A percentile compares a stretch with the other conserved stretches of the same genome.
These are phyloP conservation scores for Leccinum subgranulosum DNA, from an alignment of 768 basidiomycete genomes.

Conservation along the genomic window DNA sequence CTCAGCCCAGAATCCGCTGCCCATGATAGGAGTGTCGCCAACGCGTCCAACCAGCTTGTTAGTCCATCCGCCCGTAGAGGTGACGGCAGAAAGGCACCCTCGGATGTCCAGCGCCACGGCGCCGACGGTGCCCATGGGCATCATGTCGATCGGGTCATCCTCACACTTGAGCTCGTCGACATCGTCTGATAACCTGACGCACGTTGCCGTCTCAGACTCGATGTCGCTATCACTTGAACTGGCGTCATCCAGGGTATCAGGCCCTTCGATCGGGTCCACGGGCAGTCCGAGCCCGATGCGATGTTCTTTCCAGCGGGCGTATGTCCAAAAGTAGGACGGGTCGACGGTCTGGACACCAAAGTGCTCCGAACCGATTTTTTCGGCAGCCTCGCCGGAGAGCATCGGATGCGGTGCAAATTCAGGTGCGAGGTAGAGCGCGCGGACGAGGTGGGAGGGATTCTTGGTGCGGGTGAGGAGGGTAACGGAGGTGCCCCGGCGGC, in stretches of 20 bases:
- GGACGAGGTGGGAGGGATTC: constrained; percentile 72
- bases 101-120: constrained; percentile 75
- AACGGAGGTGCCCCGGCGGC: constrained; percentile 60
- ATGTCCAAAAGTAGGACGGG: constrained; percentile 77
- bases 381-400: constrained; percentile 64
- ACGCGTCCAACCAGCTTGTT: constrained; percentile 82
- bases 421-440: constrained; percentile 70
- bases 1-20: constrained; percentile 81
- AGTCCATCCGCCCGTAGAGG: constrained; percentile 79
- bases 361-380: constrained; percentile 49
- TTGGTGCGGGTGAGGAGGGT: constrained; percentile 64
- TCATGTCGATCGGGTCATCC: constrained; percentile 43
- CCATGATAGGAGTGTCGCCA: constrained; percentile 82
- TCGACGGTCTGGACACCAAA: constrained; percentile 61
- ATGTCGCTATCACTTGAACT: constrained; percentile 1
- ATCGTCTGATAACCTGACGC: constrained; percentile 15
- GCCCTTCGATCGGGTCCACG: constrained; percentile 52
- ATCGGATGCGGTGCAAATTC: constrained; percentile 61
- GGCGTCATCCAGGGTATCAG: constrained; percentile 1
- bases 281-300: constrained; percentile 70
- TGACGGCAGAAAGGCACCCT: constrained; percentile 70
- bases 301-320: constrained; percentile 74
- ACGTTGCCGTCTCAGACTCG: constrained; percentile 9
- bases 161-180: constrained; percentile 1
- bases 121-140: constrained; percentile 79